A percentile compares a stretch with the other conserved stretches of the same genome.
Conservation (phyloP, 768 basidiomycete genomes). For the Gloeopeniophorella convolvens region DNA sequence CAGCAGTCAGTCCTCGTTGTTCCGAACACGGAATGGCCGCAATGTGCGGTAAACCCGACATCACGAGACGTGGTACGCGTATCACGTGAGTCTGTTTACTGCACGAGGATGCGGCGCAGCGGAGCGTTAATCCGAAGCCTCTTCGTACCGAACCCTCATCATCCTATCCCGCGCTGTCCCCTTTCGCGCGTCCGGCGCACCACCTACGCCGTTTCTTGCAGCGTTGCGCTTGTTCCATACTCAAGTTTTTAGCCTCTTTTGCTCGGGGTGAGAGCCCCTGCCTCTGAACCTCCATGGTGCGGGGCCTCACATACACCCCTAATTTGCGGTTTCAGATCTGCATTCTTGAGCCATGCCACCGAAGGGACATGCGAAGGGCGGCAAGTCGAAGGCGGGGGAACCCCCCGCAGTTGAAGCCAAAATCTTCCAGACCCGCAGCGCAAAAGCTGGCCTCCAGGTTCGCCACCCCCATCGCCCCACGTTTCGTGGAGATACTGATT, state of each 20-base stretch:
- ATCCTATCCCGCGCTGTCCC: not conserved
- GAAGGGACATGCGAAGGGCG: conserved; percentile 14
- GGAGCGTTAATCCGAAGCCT: conserved; percentile 15
- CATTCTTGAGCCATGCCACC: not conserved
- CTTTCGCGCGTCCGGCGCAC: not conserved
- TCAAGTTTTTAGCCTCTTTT: not conserved
- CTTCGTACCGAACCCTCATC: conserved; percentile 8
- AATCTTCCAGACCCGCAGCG: conserved; percentile 18
- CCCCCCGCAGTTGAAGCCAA: conserved; percentile 3
- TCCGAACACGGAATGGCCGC: no score
- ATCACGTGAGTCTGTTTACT: conserved; percentile 20
- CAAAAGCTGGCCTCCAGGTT: conserved; percentile 18
- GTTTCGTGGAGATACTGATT: not conserved
- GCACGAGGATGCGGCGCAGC: conserved; percentile 1
- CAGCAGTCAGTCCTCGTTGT: no score
- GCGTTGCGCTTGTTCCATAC: not conserved
- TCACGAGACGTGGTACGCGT: not conserved
- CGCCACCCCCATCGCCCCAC: not conserved
- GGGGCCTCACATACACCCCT: not conserved
- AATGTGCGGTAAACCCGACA: no score
- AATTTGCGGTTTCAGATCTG: not conserved
- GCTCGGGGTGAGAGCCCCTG: not conserved
- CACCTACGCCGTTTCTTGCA: no score
- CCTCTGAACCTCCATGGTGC: not conserved
- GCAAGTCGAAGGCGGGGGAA: conserved; percentile 18